Evolutionary conservation across 345 rosid species (phyloP).

Genomic region (Gossypium arboreum): DNA sequence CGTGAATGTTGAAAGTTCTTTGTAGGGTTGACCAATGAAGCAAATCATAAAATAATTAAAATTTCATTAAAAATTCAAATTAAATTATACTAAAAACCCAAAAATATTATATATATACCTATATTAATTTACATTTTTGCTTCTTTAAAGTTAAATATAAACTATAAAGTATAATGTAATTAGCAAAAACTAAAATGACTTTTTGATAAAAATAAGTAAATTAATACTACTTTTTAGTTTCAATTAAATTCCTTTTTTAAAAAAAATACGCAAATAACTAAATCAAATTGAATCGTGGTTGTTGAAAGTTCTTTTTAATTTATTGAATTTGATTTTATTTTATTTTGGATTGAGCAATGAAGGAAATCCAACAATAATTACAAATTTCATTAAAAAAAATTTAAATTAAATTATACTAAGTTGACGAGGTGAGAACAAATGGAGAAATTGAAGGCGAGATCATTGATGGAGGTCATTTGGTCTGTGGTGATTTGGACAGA

Average conservation of each 20-base stretch:
- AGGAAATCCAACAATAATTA: neutral
- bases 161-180: neutral
- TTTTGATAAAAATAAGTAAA: neutral
- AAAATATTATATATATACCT: neutral
- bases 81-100: neutral
- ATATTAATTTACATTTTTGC: neutral
- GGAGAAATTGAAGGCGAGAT: conserved; percentile 68
- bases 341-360: neutral
- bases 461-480: conserved; percentile 92
- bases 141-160: neutral
- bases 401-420: neutral
- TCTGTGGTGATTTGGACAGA: conserved; percentile 83
- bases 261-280: neutral
- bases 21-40: too few relatives aligned
- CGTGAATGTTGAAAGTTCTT: neutral
- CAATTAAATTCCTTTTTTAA: too few relatives aligned
- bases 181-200: neutral
- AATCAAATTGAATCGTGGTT: too few relatives aligned
- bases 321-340: neutral
- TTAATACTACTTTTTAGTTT: neutral
- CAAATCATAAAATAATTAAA: too few relatives aligned
- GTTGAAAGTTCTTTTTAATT: too few relatives aligned
- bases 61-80: neutral
- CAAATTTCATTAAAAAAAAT: neutral
- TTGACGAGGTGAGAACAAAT: conserved; percentile 87